Evolutionary conservation across 441 rosid genomes (phyloP).

Genomic region (Sinapis alba): DNA sequence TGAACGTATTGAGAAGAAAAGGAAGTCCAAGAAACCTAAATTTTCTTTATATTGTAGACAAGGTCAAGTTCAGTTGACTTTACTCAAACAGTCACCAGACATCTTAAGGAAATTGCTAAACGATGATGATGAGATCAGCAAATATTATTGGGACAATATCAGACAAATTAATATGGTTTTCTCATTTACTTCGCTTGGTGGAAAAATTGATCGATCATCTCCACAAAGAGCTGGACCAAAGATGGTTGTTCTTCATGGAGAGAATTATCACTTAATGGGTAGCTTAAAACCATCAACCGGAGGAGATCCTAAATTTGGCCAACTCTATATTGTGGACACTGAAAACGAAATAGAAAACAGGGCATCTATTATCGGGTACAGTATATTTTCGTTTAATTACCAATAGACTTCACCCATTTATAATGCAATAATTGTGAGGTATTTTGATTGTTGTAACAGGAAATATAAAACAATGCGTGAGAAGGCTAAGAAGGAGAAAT

Average conservation of each 20-base stretch:
- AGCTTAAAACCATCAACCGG: not conserved
- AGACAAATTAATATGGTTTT: not conserved
- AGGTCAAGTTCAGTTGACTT: not conserved
- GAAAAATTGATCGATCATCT: not conserved
- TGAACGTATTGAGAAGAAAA: not conserved
- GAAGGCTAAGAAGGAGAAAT: not conserved
- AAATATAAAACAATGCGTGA: not conserved
- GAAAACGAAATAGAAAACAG: not conserved
- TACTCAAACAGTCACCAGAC: not conserved
- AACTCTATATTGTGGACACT: not conserved
- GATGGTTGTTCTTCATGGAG: not conserved
- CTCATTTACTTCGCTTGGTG: not conserved
- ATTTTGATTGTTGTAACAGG: not conserved
- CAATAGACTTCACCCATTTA: not conserved
- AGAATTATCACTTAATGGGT: not conserved
- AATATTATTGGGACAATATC: not conserved
- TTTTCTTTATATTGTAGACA: not conserved
- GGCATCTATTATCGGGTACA: not conserved
- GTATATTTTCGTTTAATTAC: no score
- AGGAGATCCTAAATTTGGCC: not conserved
- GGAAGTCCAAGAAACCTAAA: not conserved
- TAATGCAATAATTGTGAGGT: no score
- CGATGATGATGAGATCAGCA: not conserved
- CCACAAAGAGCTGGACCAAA: not conserved
- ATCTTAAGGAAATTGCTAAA: not conserved